Evolutionary conservation across 176 grass and related monocot species (phyloP), one percentile per base, ranked within the genome.

Genomic region (Ensete glaucum): DNA sequence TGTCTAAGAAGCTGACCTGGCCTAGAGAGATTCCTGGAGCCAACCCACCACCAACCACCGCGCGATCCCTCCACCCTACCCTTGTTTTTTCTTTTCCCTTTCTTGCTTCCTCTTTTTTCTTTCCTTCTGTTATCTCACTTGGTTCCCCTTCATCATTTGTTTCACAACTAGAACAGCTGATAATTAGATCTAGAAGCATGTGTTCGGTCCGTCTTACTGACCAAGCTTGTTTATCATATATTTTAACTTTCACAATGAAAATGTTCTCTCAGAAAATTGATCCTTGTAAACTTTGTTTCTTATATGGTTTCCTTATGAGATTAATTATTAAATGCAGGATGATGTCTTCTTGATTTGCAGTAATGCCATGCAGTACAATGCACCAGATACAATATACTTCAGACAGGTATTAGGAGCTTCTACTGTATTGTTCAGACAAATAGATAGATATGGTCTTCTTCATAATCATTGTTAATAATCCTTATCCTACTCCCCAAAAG

Each of bases 351-450:
- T 93, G 57, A 87, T 93, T 79, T 87, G 87, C 72, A 79, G 80
- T 69, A 93, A 93, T 81, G 90, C 90, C 49, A 93, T 93, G 90
- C 80, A 76, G 62, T 93, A 93, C 75, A 93, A 93, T 83, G 82
- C 87, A 83, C 84, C 85, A 0, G 85, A 93, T 16, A 87, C 90
- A 62, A 80, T 93, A 52, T 93, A 93, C 72, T 81, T 81, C 64
- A 85, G 84, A 20, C 90, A 93, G 87, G 90, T 89, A 85, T 69
- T 21, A 48, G 52, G 27, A 29, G 9, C 11, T 26, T 2, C 16
- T 54, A 24, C 2, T 9, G 2, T 56, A 27, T 56, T 74, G 12
- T 25, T 15, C 56, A 22, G 27, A 74, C 2, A 73, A 55, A 54
- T 55, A 7, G 48, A 16, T n/a, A 1, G 55, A 27, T 7, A 19